Evolutionary conservation across 129 eudicot genomes (phyloP).

Genomic region (Ambrosia artemisiifolia): DNA sequence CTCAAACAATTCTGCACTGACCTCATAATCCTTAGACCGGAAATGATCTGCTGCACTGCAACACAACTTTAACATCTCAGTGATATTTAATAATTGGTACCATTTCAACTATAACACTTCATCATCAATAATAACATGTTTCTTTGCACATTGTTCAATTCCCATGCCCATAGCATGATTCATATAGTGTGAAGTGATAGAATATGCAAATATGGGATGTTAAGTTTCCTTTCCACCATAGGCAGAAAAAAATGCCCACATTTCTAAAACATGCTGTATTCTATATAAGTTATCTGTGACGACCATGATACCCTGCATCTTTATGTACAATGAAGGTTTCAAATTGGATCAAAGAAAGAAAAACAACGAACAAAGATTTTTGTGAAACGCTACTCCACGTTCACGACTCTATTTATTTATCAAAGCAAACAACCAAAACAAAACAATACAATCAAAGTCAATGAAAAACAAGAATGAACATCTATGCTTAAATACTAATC

Average conservation of each 20-base stretch:
- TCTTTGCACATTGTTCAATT: background rate
- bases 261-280: too few species aligned
- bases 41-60: constrained; percentile 92
- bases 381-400: too few species aligned
- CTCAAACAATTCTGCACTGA: constrained; percentile 88
- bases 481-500: too few species aligned
- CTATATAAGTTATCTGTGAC: too few species aligned
- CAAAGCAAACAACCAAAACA: too few species aligned
- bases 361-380: too few species aligned
- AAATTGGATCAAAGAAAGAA: too few species aligned
- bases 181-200: background rate
- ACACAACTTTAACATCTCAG: constrained; percentile 1
- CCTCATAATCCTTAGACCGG: constrained; percentile 69
- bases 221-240: too few species aligned
- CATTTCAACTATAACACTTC: background rate
- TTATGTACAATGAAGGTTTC: background rate
- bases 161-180: constrained; percentile 6
- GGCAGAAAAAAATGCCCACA: background rate
- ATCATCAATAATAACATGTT: constrained; percentile 4
- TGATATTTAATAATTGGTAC: background rate
- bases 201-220: background rate
- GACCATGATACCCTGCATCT: constrained; percentile 5
- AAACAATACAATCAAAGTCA: too few species aligned
- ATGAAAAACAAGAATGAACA: too few species aligned
- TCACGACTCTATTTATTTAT: too few species aligned